Evolutionary conservation across 352 stramenopile species (phyloP), one percentile per base, ranked within the genome.

Genomic region (Phytophthora boehmeriae): DNA sequence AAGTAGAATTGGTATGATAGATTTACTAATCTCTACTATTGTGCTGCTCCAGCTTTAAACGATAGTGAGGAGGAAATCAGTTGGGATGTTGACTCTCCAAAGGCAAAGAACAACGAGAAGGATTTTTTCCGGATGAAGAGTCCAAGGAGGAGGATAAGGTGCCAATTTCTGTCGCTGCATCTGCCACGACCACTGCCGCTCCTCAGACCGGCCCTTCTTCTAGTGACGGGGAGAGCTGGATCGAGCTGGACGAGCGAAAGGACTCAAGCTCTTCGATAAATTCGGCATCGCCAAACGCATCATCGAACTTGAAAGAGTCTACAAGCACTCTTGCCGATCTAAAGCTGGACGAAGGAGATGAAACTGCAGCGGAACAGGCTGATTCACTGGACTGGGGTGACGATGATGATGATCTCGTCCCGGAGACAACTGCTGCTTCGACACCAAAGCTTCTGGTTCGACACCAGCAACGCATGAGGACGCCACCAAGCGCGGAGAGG

Each of bases 341-440:
- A 17, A 70, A 73, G 44, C 53, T 76, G 39, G 71, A 76, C 1
- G 68, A 76, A 5, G 68, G 63, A 19, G 63, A 73, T 23, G 68
- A 76, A 58, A 56, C 47, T 44, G 68, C 47, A 0, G 62, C 42
- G 11, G 42, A 16, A 17, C 20, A 83, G 23, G 78, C 84, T 30
- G 75, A 87, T 44, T 75, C 74, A 4, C 59, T 89, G 4, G 77
- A 89, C 62, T 90, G 82, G 79, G 82, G 79, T 20, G 82, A 91
- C 23, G 77, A 89, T 53, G 77, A 80, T 19, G 71, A 83, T 53
- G 32, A 76, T 4, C 32, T 63, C 10, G 66, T 68, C 2, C 51
- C 64, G 27, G 59, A 77, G 44, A 17, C 54, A 20, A 68, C 68
- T 1, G 54, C 52, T 32, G 44, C 46, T 16, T 32, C 34, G 54